Evolutionary conservation across 768 basidiomycete genomes (phyloP).

Genomic region (Collybia mongolica): DNA sequence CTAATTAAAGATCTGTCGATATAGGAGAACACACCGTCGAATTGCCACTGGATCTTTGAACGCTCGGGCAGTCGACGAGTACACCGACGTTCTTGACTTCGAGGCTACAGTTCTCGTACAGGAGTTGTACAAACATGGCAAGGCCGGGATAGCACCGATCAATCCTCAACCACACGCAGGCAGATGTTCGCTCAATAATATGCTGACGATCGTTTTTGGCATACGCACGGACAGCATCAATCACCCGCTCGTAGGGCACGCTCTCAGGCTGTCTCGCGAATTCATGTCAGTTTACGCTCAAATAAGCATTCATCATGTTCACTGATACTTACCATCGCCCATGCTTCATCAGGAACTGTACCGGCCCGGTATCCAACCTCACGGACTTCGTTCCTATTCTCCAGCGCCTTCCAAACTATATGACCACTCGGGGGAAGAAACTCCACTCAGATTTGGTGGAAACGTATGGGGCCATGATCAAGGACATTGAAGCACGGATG

Average conservation of each 20-base stretch:
- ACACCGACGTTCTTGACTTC: slow-evolving; percentile 29
- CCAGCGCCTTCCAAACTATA: slow-evolving; percentile 35
- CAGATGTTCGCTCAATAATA: slow-evolving; percentile 42
- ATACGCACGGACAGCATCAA: slow-evolving; percentile 36
- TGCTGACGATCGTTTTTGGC: slow-evolving; percentile 42
- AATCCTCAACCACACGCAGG: slow-evolving; percentile 39
- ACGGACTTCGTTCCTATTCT: slow-evolving; percentile 44
- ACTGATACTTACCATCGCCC: slow-evolving; percentile 4
- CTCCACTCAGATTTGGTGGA: slow-evolving; percentile 37
- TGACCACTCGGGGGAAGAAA: slow-evolving; percentile 34
- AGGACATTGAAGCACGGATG: slow-evolving; percentile 32
- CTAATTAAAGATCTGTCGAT: not conserved
- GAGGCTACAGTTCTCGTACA: slow-evolving; percentile 38
- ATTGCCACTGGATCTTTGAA: slow-evolving; percentile 34
- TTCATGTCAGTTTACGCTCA: slow-evolving; percentile 36
- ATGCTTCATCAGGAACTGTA: slow-evolving; percentile 28
- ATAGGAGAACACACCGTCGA: slow-evolving; percentile 41
- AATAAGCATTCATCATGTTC: not conserved
- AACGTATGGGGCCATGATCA: slow-evolving; percentile 37
- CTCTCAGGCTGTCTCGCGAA: slow-evolving; percentile 37
- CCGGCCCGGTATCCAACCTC: slow-evolving; percentile 43
- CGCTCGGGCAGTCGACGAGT: slow-evolving; percentile 27
- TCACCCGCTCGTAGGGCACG: slow-evolving; percentile 34
- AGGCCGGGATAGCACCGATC: slow-evolving; percentile 29
- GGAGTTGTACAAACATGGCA: slow-evolving; percentile 30